Conservation (phyloP, 257 asterid genomes). For the Salvia hispanica region DNA sequence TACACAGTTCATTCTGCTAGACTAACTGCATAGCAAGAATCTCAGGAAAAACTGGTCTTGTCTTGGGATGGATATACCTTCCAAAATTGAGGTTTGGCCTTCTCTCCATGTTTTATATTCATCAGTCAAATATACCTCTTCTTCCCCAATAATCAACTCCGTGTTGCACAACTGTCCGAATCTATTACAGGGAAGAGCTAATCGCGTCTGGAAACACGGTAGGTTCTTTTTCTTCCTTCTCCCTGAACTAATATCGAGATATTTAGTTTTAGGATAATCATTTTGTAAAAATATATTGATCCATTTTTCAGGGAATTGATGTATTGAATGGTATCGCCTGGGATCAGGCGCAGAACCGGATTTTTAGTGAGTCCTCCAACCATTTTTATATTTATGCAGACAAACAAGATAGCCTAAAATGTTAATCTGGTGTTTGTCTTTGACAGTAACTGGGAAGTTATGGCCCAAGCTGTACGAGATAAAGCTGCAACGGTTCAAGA, state of each 20-base stretch:
- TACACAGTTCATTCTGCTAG: constrained; percentile 40
- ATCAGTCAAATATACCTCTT: not conserved
- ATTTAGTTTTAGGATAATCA: too few species aligned
- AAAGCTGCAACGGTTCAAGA: constrained; percentile 45
- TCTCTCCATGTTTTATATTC: constrained; percentile 18
- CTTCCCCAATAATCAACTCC: not conserved
- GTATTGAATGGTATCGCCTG: constrained; percentile 96
- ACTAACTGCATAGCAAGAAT: constrained; percentile 94
- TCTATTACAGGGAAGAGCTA: constrained; percentile 53
- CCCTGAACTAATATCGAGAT: not conserved
- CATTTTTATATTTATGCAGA: not conserved
- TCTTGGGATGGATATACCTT: constrained; percentile 86
- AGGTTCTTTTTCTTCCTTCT: constrained; percentile 15
- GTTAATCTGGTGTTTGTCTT: not conserved
- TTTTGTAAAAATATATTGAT: not conserved
- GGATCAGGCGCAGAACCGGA: constrained; percentile 62
- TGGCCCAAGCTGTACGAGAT: constrained; percentile 76
- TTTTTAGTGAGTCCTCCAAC: constrained; percentile 56
- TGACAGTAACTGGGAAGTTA: constrained; percentile 67
- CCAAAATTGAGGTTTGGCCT: constrained; percentile 61
- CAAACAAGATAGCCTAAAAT: too few species aligned
- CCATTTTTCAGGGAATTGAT: constrained; percentile 63
- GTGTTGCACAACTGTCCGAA: constrained; percentile 20
- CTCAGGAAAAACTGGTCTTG: constrained; percentile 58
- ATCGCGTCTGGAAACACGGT: constrained; percentile 57